These are phyloP conservation scores for Solanum etuberosum DNA, from an alignment of 257 asterid genomes.

Conservation along the genomic window DNA sequence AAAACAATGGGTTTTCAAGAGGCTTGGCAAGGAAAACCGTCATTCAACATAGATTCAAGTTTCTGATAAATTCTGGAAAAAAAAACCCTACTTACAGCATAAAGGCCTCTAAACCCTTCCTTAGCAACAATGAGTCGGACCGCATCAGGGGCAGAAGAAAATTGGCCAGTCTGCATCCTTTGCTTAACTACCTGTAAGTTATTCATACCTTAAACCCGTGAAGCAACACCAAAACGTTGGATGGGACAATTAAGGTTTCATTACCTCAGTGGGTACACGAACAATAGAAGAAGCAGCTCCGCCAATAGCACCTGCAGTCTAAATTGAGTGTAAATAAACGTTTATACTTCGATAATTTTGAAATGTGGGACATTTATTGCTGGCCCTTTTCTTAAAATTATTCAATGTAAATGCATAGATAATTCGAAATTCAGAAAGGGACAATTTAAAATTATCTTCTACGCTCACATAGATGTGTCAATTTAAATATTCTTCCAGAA, in stretches of 20 bases:
- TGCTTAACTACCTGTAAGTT: slow-evolving; percentile 50
- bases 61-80: neutral
- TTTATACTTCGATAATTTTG: neutral
- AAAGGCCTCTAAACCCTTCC: slow-evolving; percentile 65
- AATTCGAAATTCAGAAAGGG: neutral
- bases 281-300: slow-evolving; percentile 64
- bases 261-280: slow-evolving; percentile 70
- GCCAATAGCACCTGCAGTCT: slow-evolving; percentile 69
- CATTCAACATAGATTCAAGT: neutral
- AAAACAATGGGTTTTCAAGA: neutral
- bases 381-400: neutral
- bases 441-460: neutral
- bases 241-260: neutral
- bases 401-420: neutral
- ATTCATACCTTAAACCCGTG: neutral
- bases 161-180: slow-evolving; percentile 60
- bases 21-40: neutral
- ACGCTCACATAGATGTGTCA: neutral
- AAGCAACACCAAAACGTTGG: neutral
- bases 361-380: neutral
- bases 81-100: slow-evolving; percentile 20
- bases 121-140: slow-evolving; percentile 43
- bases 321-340: slow-evolving; percentile 8
- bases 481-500: neutral
- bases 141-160: slow-evolving; percentile 55